A percentile compares a stretch with the other conserved stretches of the same genome.
Evolutionary conservation across 2,329 filamentous ascomycete species (phyloP).

Genomic region (Sphaerulina vaccinii): DNA sequence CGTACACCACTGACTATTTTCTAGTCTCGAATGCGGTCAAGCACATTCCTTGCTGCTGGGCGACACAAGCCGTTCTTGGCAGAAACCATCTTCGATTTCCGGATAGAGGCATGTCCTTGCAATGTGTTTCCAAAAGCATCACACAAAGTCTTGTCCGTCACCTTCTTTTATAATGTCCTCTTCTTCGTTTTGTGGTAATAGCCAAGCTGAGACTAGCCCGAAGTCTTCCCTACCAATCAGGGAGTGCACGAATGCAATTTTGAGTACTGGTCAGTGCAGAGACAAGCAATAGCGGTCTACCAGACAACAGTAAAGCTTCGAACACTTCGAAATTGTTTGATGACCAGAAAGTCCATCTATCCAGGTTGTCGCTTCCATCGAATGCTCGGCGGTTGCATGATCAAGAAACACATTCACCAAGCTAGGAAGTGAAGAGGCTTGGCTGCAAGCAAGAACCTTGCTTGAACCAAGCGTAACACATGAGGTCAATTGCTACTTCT

Average conservation of each 20-base stretch:
- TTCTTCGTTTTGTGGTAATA: background rate
- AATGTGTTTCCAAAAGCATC: background rate
- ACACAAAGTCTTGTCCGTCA: background rate
- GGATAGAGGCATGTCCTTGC: background rate
- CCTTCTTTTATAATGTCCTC: background rate
- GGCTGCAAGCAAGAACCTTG: background rate
- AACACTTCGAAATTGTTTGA: constrained; percentile 1
- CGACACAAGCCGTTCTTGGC: no score
- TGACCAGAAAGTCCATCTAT: no score
- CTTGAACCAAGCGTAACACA: background rate
- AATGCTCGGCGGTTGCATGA: background rate
- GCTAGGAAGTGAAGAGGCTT: background rate
- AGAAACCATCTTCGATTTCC: background rate
- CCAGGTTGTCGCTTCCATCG: background rate
- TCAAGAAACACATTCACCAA: background rate
- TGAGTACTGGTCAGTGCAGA: constrained; percentile 6
- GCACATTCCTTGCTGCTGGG: background rate
- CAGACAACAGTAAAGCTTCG: background rate
- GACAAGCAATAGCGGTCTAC: constrained; percentile 9
- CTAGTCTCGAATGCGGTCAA: no score
- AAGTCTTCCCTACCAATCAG: constrained; percentile 1
- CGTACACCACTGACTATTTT: background rate
- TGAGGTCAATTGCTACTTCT: background rate
- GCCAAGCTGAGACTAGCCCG: background rate
- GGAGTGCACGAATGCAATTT: background rate